phyloP scores from a whole-genome alignment of 768 basidiomycete species.

The Boletus eberwhitei region DNA sequence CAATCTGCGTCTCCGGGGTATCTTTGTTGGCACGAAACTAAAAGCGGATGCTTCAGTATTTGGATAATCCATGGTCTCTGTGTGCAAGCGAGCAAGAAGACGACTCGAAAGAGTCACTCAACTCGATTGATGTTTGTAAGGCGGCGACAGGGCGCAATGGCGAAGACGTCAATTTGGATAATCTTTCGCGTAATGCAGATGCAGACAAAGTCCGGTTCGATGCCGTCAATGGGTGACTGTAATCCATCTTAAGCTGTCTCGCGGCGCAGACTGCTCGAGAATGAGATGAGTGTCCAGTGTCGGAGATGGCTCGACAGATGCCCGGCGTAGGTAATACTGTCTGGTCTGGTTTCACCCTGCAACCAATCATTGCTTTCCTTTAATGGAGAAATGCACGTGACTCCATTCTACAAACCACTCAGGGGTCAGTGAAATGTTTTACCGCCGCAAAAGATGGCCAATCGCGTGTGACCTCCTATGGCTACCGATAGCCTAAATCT shows the following conservation, averaged over 20 bases:
- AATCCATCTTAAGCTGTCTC: conserved; percentile 30
- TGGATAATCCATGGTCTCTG: not conserved
- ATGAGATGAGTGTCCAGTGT: not conserved
- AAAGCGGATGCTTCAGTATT: conserved; percentile 1
- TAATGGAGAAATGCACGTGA: conserved; percentile 2
- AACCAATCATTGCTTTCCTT: not conserved
- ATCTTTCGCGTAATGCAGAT: conserved; percentile 54
- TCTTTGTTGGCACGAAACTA: conserved; percentile 82
- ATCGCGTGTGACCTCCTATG: too few species aligned
- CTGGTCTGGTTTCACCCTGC: conserved; percentile 3
- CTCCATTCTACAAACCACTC: not conserved
- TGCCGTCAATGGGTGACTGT: conserved; percentile 29
- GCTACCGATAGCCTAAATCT: too few species aligned
- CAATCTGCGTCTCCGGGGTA: conserved; percentile 80
- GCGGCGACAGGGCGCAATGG: conserved; percentile 61
- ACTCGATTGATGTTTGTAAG: conserved; percentile 75
- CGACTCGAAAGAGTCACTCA: conserved; percentile 26
- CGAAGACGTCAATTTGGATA: conserved; percentile 59
- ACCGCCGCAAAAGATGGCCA: too few species aligned
- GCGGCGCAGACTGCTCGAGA: not conserved
- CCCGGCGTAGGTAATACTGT: too few species aligned
- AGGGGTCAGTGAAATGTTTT: too few species aligned
- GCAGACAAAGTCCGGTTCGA: conserved; percentile 57
- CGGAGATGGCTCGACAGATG: not conserved
- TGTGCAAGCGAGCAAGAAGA: not conserved